Base-by-base conservation (phyloP, 140 eudicot species). In the Senecio squalidus region DNA sequence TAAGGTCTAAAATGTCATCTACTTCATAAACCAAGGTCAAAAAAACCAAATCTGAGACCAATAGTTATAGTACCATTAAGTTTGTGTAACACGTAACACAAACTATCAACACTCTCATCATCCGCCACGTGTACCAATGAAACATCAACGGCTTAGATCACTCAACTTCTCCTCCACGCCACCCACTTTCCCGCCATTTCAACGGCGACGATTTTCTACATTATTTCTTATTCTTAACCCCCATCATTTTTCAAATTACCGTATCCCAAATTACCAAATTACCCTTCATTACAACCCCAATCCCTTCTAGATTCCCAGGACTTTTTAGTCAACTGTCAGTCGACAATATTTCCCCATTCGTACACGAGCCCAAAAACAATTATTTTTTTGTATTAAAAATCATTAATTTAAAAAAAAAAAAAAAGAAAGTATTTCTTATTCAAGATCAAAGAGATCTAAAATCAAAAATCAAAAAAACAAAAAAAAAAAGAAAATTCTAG, bases 261-360 rank as follows among this genome's bases (percentile, higher is more conserved):
- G 4, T 13, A 51, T 4, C 1, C 1, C 5, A 26, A 52, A 52
- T 72, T 64, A 64, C 73, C 0, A 9, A 44, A 5, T 1, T 25
- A 48, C 56, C 78, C 78, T 48, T 48, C n/a, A 13, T 10, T 5
- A 8, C 30, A 16, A 9, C 21, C 10, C 15, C 17, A 28, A 10
- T 9, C n/a, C 18, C 60, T 57, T 59, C 48, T 26, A 57, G 61
- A 64, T 64, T 56, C 62, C 28, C 61, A 64, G 78, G 78, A 65
- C 50, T 57, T 1, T 64, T 72, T 72, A 72, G 78, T 72, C 78
- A 72, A 72, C 78, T 47, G 8, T 27, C 57, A 64, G 72, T 72
- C 73, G 72, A 72, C 78, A 72, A 56, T 38, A n/a, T 57, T 64
- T 72, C 73, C n/a, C 62, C 72, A 64, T 64, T 72, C 78, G 78